Evolutionary conservation across 2,329 filamentous ascomycete species (phyloP).

Genomic region (Colletotrichum brevisporum): DNA sequence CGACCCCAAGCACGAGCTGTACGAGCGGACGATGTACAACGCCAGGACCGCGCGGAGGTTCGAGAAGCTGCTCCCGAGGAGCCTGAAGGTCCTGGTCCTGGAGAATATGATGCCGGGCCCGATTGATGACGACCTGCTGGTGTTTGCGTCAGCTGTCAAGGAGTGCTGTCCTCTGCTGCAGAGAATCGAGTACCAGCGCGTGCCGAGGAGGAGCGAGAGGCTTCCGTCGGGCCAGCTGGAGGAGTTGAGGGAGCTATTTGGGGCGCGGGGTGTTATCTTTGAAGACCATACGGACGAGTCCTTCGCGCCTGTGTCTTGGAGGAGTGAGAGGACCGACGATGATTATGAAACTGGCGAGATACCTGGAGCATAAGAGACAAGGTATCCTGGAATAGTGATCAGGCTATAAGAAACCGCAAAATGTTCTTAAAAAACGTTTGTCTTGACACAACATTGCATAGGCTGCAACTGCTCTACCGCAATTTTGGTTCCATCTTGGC

Average conservation of each 20-base stretch:
- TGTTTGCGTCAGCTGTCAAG: background rate
- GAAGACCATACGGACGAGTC: background rate
- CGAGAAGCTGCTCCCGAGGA: background rate
- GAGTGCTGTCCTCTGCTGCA: background rate
- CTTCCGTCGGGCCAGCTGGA: background rate
- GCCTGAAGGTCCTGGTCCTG: background rate
- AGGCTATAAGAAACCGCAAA: too few species aligned
- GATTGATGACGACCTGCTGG: background rate
- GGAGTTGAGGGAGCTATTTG: background rate
- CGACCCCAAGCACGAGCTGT: background rate
- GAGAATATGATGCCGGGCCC: background rate
- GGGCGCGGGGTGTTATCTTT: background rate
- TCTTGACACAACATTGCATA: too few species aligned
- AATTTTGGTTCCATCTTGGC: too few species aligned
- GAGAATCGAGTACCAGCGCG: background rate
- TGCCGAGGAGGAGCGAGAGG: rapidly evolving
- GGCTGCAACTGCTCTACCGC: too few species aligned
- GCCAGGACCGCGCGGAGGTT: background rate
- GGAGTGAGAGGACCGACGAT: background rate
- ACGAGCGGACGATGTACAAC: background rate
- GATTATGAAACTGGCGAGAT: background rate
- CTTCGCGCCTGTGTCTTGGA: background rate
- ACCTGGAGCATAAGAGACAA: too few species aligned
- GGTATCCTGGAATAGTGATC: too few species aligned
- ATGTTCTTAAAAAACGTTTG: too few species aligned